Evolutionary conservation across 306 rosid species (phyloP), one percentile per base, ranked within the genome.

Genomic region (Lathyrus tuberosus): DNA sequence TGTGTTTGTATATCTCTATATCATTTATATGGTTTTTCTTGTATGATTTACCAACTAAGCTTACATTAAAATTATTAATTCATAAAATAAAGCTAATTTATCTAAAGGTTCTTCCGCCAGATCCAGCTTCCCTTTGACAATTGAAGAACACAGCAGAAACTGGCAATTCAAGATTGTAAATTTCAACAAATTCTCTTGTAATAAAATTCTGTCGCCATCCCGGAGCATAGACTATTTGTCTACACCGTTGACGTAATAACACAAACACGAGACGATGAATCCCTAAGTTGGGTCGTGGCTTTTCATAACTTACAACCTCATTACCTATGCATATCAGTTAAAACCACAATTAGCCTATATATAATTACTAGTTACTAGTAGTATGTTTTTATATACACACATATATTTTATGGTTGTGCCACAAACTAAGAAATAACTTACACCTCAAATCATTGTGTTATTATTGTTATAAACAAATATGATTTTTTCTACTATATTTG

Each of bases 121-220:
- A 81, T 11, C 97, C 97, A 22, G 65, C 20, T 35, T 86, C 92
- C 75, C 97, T 88, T 47, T 88, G 97, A 67, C 96, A 88, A 42
- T 91, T 91, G 57, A 74, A 86, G 31, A 80, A 91, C 14, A 85
- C 88, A 2, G 93, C 89, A 8, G 97, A 86, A n/a, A 86, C 97
- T 0, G 97, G 97, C 26, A 69, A 68, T 14, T 91, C 96, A n/a
- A 91, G 91, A 69, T 91, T 85, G 74, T 91, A 86, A 56, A 85
- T 83, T 74, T 85, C 89, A 24, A 88, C 86, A 33, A 91, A 91
- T 70, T 86, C 93, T 84, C 56, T 82, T 1, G 93, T 91, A 40
- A 79, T 91, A 74, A 91, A 91, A 57, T 91, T 86, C 7, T 91
- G 97, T 40, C 97, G 84, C 97, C 97, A 88, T 16, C 88, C 93